Conservation (phyloP, 2,329 filamentous ascomycete genomes). For the Dactylonectria macrodidyma region DNA sequence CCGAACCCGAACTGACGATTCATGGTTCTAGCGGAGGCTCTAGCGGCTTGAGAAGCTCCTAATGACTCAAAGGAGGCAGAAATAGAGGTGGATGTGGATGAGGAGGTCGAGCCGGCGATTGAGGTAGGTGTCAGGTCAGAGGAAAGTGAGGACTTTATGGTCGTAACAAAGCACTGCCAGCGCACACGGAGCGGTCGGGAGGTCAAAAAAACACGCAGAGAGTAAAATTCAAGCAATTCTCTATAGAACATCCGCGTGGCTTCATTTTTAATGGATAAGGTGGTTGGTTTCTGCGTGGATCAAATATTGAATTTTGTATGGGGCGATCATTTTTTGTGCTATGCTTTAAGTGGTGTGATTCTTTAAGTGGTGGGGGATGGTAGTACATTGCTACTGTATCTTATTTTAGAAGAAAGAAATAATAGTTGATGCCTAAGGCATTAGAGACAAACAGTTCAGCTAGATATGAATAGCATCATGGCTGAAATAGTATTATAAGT, state of each 20-base stretch:
- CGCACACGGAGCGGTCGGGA: too few relatives aligned
- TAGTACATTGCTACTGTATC: not conserved
- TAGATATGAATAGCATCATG: not conserved
- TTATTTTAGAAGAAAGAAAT: too few relatives aligned
- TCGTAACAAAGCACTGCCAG: not conserved
- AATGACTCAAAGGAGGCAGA: not conserved
- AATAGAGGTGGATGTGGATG: not conserved
- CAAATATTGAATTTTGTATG: slow-evolving; percentile 1
- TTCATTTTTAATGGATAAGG: too few relatives aligned
- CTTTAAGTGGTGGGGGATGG: not conserved
- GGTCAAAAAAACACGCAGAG: too few relatives aligned
- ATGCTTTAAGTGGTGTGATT: slow-evolving; percentile 12
- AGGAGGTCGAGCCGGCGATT: slow-evolving; percentile 5
- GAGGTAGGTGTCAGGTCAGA: slow-evolving; percentile 10
- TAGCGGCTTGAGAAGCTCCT: slow-evolving; percentile 15
- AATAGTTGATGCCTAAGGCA: not conserved
- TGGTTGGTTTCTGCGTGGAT: not conserved
- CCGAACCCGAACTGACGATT: slow-evolving; percentile 28
- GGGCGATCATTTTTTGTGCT: slow-evolving; percentile 3
- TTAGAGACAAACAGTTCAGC: not conserved
- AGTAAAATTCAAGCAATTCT: too few relatives aligned
- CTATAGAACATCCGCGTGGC: too few relatives aligned
- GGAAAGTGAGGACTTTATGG: not conserved
- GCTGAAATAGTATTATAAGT: not conserved
- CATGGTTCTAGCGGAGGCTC: slow-evolving; percentile 22